Base-by-base conservation (phyloP, 257 asterid genomes). In the Misopates orontium region DNA sequence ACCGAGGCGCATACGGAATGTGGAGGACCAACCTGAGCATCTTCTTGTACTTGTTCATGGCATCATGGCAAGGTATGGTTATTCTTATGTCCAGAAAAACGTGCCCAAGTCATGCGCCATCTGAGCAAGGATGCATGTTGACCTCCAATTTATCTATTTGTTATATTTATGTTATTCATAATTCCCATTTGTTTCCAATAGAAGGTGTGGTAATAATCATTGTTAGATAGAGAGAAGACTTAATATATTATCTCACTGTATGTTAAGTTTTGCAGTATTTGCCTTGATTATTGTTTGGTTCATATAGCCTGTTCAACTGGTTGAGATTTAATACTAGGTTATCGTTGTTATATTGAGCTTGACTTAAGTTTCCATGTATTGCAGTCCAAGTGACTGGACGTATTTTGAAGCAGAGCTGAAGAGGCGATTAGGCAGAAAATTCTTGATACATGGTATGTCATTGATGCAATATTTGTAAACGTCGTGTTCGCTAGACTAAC, bases 41-140 rank as follows among this genome's bases (percentile, higher is more conserved):
- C 98, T 92, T 77, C 88, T 89, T 69, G 96, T 92, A 79, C 98
- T 92, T 70, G 97, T 92, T 76, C 98, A 92, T 68, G 98, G 97
- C 69, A 89, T 92, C 74, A 61, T 92, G 82, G 98, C 91, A 40
- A 84, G 90, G 90, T 84, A 79, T 67, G 67, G 28, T 6, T 45
- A 56, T 50, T 40, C n/a, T 60, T 66, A 58, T 42, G 58, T 50
- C 25, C 71, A 25, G 31, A 53, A n/a, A 44, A 41, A 67, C 28
- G 44, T 8, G 11, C 64, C 28, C 54, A 41, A 9, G 54, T 16
- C 14, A 18, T 31, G 48, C 17, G 47, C 25, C 55, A 24, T 60
- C 24, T 32, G 45, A 44, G 56, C 49, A 57, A 63, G 48, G n/a
- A 71, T 61, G 13, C 22, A 60, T 31, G 60, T 56, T 60, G 25